A percentile compares a stretch with the other conserved stretches of the same genome.
These are phyloP conservation scores for Hypholoma sublateritium DNA, from an alignment of 768 basidiomycete species.

Conservation along the genomic window DNA sequence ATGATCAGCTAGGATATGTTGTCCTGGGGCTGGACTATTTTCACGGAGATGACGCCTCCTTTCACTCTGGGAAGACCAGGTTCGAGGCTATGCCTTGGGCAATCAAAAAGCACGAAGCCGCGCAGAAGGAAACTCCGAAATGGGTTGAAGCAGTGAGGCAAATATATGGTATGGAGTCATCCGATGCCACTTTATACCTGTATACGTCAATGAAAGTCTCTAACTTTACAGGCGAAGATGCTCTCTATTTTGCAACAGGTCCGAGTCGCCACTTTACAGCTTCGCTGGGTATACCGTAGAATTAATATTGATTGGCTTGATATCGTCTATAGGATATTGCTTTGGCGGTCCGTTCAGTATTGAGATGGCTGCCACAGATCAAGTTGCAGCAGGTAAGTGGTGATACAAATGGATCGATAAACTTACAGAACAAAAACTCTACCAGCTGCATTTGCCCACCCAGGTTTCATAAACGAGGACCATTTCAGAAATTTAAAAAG, in stretches of 20 bases:
- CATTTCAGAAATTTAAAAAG: constrained; percentile 47
- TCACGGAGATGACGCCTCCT: constrained; percentile 51
- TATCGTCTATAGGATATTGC: constrained; percentile 44
- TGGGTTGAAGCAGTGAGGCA: constrained; percentile 54
- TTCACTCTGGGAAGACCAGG: constrained; percentile 31
- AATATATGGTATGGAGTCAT: constrained; percentile 39
- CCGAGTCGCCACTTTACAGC: neutral
- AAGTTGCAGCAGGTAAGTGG: constrained; percentile 41
- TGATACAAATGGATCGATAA: neutral
- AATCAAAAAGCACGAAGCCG: constrained; percentile 29
- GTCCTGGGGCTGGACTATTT: constrained; percentile 67
- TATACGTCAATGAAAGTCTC: neutral
- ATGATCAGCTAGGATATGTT: constrained; percentile 42
- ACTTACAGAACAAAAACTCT: neutral
- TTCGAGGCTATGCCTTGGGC: constrained; percentile 42
- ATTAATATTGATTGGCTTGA: neutral
- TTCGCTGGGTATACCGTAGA: neutral
- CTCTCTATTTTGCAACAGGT: constrained; percentile 1
- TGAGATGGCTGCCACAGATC: constrained; percentile 40
- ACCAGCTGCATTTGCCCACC: constrained; percentile 55
- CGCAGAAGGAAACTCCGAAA: constrained; percentile 39
- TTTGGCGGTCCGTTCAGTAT: constrained; percentile 54
- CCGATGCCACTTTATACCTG: neutral
- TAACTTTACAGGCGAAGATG: neutral
- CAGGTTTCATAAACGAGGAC: constrained; percentile 43